Evolutionary conservation across 2,329 filamentous ascomycete genomes (phyloP).

Genomic region (Cladosporium sp.): DNA sequence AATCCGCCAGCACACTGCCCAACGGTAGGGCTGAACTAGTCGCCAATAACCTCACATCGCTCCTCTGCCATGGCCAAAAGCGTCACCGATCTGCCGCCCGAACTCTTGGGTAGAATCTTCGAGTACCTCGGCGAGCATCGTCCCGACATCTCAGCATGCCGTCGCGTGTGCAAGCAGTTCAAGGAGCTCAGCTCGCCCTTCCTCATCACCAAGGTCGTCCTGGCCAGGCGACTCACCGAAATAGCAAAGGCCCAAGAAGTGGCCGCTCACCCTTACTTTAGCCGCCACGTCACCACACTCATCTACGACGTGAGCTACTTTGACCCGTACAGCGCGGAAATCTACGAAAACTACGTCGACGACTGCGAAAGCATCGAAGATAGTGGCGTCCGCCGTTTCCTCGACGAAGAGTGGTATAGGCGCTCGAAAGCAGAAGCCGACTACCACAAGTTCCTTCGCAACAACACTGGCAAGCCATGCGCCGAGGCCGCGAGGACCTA

Average conservation of each 20-base stretch:
- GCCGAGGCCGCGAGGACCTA: not conserved
- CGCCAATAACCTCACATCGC: constrained; percentile 2
- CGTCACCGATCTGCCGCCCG: constrained; percentile 9
- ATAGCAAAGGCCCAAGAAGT: constrained; percentile 17
- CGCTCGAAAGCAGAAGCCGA: constrained; percentile 8
- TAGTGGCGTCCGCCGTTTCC: constrained; percentile 13
- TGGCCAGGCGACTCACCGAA: constrained; percentile 12
- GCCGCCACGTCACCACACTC: constrained; percentile 16
- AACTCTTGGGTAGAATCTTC: constrained; percentile 13
- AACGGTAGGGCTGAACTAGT: constrained; percentile 8
- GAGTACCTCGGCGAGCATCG: constrained; percentile 15
- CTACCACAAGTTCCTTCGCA: not conserved
- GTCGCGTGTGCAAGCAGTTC: constrained; percentile 2
- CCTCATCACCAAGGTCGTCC: constrained; percentile 16
- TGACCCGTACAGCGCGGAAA: constrained; percentile 8
- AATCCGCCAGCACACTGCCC: constrained; percentile 1
- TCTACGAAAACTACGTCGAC: constrained; percentile 17
- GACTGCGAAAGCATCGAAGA: constrained; percentile 19
- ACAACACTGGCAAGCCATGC: constrained; percentile 13
- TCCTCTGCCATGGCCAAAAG: not conserved
- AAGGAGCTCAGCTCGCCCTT: constrained; percentile 14
- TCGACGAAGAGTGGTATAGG: constrained; percentile 10
- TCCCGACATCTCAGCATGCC: constrained; percentile 7
- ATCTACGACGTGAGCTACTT: constrained; percentile 19
- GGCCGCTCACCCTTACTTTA: constrained; percentile 15